These are phyloP conservation scores for Theobroma grandiflorum DNA, from an alignment of 441 rosid species.

Conservation along the genomic window DNA sequence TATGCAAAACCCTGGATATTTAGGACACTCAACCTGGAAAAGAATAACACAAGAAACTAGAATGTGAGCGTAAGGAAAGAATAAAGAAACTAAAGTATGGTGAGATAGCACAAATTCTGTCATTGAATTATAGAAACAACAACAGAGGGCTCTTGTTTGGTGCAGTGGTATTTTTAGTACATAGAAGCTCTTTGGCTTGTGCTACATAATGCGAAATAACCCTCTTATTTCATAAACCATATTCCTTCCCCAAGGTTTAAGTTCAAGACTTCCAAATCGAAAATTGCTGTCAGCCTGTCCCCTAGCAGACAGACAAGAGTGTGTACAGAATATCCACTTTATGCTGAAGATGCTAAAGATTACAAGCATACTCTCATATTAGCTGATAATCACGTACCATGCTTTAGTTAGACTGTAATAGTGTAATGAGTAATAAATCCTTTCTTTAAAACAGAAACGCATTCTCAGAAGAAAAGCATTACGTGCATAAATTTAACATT, in stretches of 20 bases:
- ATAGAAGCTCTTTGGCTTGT: neutral
- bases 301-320: neutral
- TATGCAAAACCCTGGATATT: conserved; percentile 93
- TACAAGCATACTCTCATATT: neutral
- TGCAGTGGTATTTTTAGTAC: neutral
- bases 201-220: neutral
- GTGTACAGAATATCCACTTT: neutral
- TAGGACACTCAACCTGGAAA: conserved; percentile 95
- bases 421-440: neutral
- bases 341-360: conserved; percentile 6
- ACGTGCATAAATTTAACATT: conserved; percentile 83
- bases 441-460: neutral
- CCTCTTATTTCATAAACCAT: neutral
- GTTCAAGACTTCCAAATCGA: neutral
- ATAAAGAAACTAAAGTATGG: neutral
- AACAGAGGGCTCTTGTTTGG: neutral
- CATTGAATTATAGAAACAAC: neutral
- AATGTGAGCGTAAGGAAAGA: conserved; percentile 16
- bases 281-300: neutral
- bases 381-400: neutral
- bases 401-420: neutral
- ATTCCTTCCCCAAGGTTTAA: neutral
- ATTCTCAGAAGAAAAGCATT: conserved; percentile 39
- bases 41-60: conserved; percentile 28
- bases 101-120: neutral